Conservation (phyloP, 345 rosid genomes). For the Gossypium ekmanianum region DNA sequence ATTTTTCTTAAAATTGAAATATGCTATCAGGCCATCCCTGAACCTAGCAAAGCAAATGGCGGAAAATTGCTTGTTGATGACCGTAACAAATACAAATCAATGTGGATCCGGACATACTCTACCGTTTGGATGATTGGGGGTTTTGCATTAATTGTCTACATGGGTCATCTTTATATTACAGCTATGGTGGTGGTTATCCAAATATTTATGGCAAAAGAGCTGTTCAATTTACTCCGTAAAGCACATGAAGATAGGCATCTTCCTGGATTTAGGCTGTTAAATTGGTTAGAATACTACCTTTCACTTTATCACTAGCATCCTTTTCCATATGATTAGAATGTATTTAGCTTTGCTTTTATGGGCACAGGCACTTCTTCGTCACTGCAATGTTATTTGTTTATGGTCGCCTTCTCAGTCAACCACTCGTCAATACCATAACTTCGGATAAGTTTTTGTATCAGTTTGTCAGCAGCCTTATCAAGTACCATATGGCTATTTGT, state of each 20-base stretch:
- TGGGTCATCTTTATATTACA: conserved; percentile 96
- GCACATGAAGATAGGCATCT: conserved; percentile 79
- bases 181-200: conserved; percentile 97
- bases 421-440: conserved; percentile 85
- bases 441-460: conserved; percentile 70
- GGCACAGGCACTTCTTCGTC: conserved; percentile 92
- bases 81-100: conserved; percentile 68
- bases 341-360: conserved; percentile 10
- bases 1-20: background rate
- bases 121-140: conserved; percentile 93
- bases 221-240: conserved; percentile 80
- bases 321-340: background rate
- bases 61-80: conserved; percentile 61
- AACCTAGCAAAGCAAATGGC: conserved; percentile 57
- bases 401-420: conserved; percentile 91
- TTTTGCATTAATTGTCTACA: conserved; percentile 70
- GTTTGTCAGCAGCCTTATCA: conserved; percentile 74
- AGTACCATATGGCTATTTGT: conserved; percentile 89
- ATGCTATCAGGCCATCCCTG: conserved; percentile 46
- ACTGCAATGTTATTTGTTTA: conserved; percentile 93
- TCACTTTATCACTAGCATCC: background rate
- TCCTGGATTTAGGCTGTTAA: conserved; percentile 79
- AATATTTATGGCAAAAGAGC: conserved; percentile 87
- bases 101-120: conserved; percentile 73
- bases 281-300: conserved; percentile 49